These are phyloP conservation scores for Bullera alba DNA, from an alignment of 768 basidiomycete species.

Conservation along the genomic window DNA sequence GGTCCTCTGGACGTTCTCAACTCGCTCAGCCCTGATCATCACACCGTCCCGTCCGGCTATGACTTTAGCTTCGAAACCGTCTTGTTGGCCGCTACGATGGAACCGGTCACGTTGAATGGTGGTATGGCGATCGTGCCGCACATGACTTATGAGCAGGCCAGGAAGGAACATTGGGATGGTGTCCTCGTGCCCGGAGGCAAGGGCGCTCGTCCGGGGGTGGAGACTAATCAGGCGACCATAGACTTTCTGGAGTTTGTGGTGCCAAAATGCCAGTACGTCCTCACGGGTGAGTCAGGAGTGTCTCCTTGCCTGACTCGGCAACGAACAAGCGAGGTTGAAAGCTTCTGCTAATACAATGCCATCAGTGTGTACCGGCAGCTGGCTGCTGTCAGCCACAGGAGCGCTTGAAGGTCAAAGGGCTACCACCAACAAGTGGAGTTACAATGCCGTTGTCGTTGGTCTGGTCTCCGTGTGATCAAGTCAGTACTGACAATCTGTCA, in stretches of 20 bases:
- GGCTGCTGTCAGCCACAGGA: slow-evolving; percentile 16
- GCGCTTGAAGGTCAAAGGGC: slow-evolving; percentile 12
- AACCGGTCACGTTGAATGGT: neutral
- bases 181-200: slow-evolving; percentile 16
- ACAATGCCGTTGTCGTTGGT: no score
- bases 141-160: slow-evolving; percentile 6
- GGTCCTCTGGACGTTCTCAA: slow-evolving; percentile 3
- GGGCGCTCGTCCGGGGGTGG: slow-evolving; percentile 12
- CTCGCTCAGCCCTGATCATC: neutral
- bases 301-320: no score
- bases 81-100: neutral
- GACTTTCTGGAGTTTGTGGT: slow-evolving; percentile 13
- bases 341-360: neutral
- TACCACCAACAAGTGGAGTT: slow-evolving; percentile 19
- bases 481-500: no score
- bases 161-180: slow-evolving; percentile 8
- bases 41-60: neutral
- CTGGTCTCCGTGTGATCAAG: no score
- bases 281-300: slow-evolving; percentile 23
- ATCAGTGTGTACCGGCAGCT: slow-evolving; percentile 20
- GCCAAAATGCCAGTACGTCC: slow-evolving; percentile 6
- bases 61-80: neutral
- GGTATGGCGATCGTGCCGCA: neutral
- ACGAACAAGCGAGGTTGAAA: no score
- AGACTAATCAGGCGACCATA: slow-evolving; percentile 4